These are phyloP conservation scores for Fusarium algeriense DNA, from an alignment of 2,329 filamentous ascomycete species.

Conservation along the genomic window DNA sequence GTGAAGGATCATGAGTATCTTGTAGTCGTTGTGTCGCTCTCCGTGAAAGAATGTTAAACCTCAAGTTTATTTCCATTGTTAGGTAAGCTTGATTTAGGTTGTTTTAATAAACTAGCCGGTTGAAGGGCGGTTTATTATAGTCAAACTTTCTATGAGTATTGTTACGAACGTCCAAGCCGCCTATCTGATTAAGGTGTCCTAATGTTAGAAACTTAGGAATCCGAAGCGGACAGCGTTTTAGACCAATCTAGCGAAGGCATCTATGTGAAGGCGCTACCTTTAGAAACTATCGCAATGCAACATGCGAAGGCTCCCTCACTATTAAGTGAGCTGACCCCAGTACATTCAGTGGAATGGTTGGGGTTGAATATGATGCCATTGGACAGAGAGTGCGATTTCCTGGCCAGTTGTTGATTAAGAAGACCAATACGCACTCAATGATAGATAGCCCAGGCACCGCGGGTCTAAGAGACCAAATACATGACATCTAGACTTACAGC, in stretches of 20 bases:
- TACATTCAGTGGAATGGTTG: neutral
- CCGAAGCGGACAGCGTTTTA: neutral
- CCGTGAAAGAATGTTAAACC: neutral
- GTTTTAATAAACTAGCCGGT: neutral
- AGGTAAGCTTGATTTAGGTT: neutral
- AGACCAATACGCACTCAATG: neutral
- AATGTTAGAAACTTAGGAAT: neutral
- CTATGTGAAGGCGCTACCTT: neutral
- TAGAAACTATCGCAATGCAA: neutral
- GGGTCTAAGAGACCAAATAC: neutral
- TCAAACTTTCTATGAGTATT: neutral
- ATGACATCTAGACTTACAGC: neutral
- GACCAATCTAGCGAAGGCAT: no score
- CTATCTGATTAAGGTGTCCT: no score
- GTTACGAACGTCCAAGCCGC: neutral
- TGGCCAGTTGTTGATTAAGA: slow-evolving; percentile 2
- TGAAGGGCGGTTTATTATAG: neutral
- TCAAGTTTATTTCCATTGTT: neutral
- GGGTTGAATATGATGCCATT: neutral
- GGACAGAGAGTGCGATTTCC: neutral
- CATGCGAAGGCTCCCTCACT: neutral
- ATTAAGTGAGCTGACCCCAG: neutral
- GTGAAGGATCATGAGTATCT: neutral
- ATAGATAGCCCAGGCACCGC: neutral
- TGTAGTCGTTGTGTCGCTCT: neutral